Percentiles rank a stretch among this genome's conserved stretches.
Conservation (phyloP, 192 early-diverging fungal species). For the Gaertneriomyces semiglobifer region DNA sequence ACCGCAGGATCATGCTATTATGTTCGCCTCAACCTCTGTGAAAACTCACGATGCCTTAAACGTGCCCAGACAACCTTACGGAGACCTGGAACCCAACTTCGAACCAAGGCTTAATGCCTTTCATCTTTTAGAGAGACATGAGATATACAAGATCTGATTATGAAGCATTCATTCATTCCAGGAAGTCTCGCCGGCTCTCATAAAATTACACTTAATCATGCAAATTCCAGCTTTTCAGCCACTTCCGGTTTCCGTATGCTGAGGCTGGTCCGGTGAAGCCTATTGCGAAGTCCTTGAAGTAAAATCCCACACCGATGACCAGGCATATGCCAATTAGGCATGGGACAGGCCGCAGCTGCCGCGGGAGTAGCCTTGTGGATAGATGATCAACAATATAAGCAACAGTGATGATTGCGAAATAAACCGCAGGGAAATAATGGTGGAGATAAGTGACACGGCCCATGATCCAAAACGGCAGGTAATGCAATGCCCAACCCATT, state of each 20-base stretch:
- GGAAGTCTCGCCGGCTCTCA: not conserved
- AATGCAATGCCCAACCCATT: slow-evolving; percentile 92
- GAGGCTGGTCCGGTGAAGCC: slow-evolving; percentile 22
- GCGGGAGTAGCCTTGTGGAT: slow-evolving; percentile 23
- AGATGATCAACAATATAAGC: slow-evolving; percentile 76
- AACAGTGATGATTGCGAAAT: slow-evolving; percentile 84
- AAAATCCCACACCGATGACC: slow-evolving; percentile 19
- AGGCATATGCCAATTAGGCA: not conserved
- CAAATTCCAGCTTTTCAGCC: slow-evolving; percentile 29
- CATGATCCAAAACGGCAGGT: slow-evolving; percentile 92
- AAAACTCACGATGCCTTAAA: too few relatives aligned
- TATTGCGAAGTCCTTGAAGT: slow-evolving; percentile 29
- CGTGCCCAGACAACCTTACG: too few relatives aligned
- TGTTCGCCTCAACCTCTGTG: too few relatives aligned
- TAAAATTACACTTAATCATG: slow-evolving; percentile 8
- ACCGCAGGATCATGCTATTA: too few relatives aligned
- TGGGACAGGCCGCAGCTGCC: slow-evolving; percentile 44
- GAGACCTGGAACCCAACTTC: too few relatives aligned
- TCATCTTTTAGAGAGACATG: not conserved
- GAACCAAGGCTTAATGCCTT: too few relatives aligned
- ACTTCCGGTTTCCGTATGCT: slow-evolving; percentile 14
- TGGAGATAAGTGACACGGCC: slow-evolving; percentile 94
- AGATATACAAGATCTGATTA: too few relatives aligned
- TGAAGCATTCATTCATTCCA: too few relatives aligned
- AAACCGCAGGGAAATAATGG: slow-evolving; percentile 94